Base-by-base conservation (phyloP, 495 filamentous ascomycete genomes). In the Neurospora sp. region DNA sequence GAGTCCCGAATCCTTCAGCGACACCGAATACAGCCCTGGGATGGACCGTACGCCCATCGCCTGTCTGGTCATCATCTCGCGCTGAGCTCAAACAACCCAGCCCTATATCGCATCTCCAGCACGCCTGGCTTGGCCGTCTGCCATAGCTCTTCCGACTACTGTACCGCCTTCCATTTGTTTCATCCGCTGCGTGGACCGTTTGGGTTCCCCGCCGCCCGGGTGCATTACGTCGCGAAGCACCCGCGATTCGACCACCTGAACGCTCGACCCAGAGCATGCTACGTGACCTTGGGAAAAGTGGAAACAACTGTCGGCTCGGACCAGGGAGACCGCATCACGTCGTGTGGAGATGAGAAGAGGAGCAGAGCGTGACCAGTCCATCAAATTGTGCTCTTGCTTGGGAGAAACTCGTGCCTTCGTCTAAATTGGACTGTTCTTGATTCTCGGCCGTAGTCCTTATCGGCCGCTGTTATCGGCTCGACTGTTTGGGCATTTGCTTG, bases 211-310 rank as follows among this genome's bases (percentile, higher is more conserved):
- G 74, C 72, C 74, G 69, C 48, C 39, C 48, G 39, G 40, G 37
- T 37, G 23, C 73, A 72, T 72, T 69, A 72, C 73, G 71, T 73
- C 71, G 73, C 72, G 71, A 73, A 54, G 42, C 62, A 39, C 27
- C 72, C 31, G 31, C 70, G 27, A 31, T 66, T 66, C 54, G 27
- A 66, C 54, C 54, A 66, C 27, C 27, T 66, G 54, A 37, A 35
- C 42, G 70, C 48, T 40, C 46, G 73, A 72, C 39, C 70, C 41
- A 74, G 54, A 66, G 54, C 54, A 66, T 66, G 54, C 54, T 66
- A 66, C 54, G 54, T 66, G 54, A 66, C 54, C 27, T 66, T 66
- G 27, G 54, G 54, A 66, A 66, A 66, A 66, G 54, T 66, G 54
- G 54, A 66, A 66, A 66, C 54, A 66, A 66, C 54, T 66, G 23